phyloP scores from a whole-genome alignment of 345 rosid species.

The Orychophragmus violaceus region DNA sequence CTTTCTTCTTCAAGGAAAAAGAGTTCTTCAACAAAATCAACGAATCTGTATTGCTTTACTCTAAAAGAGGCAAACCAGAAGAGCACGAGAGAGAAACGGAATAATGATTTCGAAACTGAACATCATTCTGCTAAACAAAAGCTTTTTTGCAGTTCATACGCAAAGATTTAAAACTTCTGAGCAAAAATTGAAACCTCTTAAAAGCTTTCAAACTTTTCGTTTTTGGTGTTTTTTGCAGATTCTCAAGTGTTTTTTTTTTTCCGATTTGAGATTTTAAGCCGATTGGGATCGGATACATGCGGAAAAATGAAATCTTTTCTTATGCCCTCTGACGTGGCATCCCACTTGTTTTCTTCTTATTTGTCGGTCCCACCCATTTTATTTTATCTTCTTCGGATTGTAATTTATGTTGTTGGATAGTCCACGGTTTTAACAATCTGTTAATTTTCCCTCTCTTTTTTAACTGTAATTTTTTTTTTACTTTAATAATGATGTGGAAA shows the following conservation, averaged over 20 bases:
- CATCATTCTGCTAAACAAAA: not conserved
- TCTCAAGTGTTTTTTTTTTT: not conserved
- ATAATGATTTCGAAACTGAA: slow-evolving; percentile 9
- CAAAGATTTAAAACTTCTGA: not conserved
- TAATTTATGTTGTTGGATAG: not conserved
- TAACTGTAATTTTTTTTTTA: not conserved
- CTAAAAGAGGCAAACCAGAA: not conserved
- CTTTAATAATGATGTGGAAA: not conserved
- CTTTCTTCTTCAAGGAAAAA: slow-evolving; percentile 2
- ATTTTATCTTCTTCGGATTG: not conserved
- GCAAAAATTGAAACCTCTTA: slow-evolving; percentile 13
- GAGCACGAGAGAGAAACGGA: slow-evolving; percentile 10
- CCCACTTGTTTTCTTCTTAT: slow-evolving; percentile 29
- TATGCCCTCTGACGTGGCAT: slow-evolving; percentile 30
- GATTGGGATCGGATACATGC: slow-evolving; percentile 29
- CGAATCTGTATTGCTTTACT: slow-evolving; percentile 13
- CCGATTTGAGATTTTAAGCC: slow-evolving; percentile 12
- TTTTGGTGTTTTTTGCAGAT: slow-evolving; percentile 1
- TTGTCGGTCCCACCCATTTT: slow-evolving; percentile 21
- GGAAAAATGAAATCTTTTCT: slow-evolving; percentile 29
- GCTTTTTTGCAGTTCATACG: not conserved
- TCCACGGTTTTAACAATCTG: not conserved
- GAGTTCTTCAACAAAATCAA: slow-evolving; percentile 14
- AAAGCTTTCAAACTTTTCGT: slow-evolving; percentile 19
- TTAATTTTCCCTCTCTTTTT: not conserved